phyloP scores from a whole-genome alignment of 345 rosid species.

The Eucalyptus paniculata region DNA sequence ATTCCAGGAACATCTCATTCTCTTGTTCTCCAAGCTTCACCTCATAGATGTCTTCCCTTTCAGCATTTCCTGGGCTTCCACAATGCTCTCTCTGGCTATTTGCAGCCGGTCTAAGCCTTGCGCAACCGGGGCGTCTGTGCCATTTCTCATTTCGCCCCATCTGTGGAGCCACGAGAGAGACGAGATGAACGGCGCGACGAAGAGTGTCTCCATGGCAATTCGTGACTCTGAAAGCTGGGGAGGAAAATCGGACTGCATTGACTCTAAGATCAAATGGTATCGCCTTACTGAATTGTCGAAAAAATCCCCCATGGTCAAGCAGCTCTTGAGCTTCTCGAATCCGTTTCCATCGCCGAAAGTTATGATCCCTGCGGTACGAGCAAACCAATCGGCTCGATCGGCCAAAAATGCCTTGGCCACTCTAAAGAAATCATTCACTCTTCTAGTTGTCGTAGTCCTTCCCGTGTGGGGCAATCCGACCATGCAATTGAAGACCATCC shows the following conservation, averaged over 20 bases:
- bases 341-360: slow-evolving; percentile 23
- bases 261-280: slow-evolving; percentile 21
- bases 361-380: slow-evolving; percentile 7
- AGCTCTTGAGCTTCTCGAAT: background rate
- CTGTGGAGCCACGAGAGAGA: slow-evolving; percentile 13
- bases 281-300: slow-evolving; percentile 9
- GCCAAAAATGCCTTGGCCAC: slow-evolving; percentile 5
- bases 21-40: slow-evolving; percentile 17
- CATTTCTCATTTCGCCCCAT: slow-evolving; percentile 20
- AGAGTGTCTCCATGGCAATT: slow-evolving; percentile 32
- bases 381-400: background rate
- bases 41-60: slow-evolving; percentile 8
- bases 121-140: background rate
- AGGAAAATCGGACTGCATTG: slow-evolving; percentile 18
- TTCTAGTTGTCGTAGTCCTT: slow-evolving; percentile 8
- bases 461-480: slow-evolving; percentile 38
- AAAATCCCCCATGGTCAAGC: slow-evolving; percentile 10
- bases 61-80: slow-evolving; percentile 29
- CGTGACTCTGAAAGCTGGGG: slow-evolving; percentile 16
- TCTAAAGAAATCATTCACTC: slow-evolving; percentile 13
- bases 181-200: slow-evolving; percentile 21
- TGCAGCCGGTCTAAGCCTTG: background rate
- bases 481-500: slow-evolving; percentile 36
- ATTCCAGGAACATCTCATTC: slow-evolving; percentile 28
- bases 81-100: slow-evolving; percentile 7